A percentile compares a stretch with the other conserved stretches of the same genome.
These are phyloP conservation scores for Avena insularis DNA, from an alignment of 176 grass and related monocot genomes.

Conservation along the genomic window DNA sequence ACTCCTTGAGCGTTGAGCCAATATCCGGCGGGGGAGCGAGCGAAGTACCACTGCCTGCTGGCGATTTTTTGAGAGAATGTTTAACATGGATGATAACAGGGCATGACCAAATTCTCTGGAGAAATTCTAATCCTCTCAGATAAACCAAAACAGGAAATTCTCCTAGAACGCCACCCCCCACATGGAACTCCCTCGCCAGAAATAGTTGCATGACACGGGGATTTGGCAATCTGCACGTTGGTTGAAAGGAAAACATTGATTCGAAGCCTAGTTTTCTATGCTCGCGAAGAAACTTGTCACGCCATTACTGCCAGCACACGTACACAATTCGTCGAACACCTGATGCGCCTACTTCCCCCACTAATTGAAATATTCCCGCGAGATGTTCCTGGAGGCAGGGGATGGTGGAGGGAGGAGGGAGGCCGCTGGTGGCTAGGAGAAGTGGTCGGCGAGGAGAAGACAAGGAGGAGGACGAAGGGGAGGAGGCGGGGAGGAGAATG, in stretches of 20 bases:
- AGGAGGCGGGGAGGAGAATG: too few species aligned
- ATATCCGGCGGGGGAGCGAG: too few species aligned
- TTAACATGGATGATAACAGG: neutral
- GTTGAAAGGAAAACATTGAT: neutral
- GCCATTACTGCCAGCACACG: neutral
- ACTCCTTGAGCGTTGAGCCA: too few species aligned
- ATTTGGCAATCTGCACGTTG: neutral
- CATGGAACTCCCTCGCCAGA: neutral
- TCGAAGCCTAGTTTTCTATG: neutral
- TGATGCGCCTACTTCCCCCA: neutral
- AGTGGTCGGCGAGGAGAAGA: too few species aligned
- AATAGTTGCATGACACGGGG: neutral
- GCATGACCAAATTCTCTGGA: neutral
- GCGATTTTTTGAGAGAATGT: neutral
- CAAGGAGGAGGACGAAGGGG: too few species aligned
- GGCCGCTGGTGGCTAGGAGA: too few species aligned
- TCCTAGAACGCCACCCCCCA: neutral
- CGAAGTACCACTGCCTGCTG: too few species aligned
- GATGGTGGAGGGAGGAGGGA: too few species aligned
- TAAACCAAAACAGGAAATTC: too few species aligned
- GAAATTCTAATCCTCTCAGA: too few species aligned
- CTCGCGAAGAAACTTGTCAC: neutral
- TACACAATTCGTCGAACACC: constrained; percentile 44
- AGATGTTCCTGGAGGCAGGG: too few species aligned
- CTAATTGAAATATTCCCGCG: neutral